Evolutionary conservation across 1,139 yeast genomes (phyloP).

Genomic region (Saccharomycopsis hybrid): DNA sequence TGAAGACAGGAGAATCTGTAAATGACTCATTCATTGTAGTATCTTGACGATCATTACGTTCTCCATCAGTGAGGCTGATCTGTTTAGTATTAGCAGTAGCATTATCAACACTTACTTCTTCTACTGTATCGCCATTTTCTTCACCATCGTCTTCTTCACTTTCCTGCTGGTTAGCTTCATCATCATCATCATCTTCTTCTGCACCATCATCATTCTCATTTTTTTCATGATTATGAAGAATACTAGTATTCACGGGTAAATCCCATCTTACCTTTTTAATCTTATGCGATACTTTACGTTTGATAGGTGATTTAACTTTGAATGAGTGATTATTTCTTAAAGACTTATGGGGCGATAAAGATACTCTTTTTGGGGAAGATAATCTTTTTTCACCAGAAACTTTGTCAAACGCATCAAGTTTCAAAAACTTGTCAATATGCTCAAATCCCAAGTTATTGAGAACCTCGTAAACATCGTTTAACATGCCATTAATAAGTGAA

Average conservation of each 20-base stretch:
- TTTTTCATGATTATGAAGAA: too few relatives aligned
- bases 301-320: conserved; percentile 26
- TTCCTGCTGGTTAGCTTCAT: neutral
- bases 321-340: conserved; percentile 4
- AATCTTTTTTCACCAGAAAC: conserved; percentile 3
- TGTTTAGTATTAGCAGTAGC: neutral
- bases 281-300: conserved; percentile 1
- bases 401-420: neutral
- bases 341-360: conserved; percentile 12
- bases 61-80: too few relatives aligned
- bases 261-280: conserved; percentile 21
- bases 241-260: conserved; percentile 1
- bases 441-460: conserved; percentile 7
- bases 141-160: conserved; percentile 3
- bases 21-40: neutral
- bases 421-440: conserved; percentile 2
- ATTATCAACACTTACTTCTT: neutral
- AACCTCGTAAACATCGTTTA: conserved; percentile 17
- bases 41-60: too few relatives aligned
- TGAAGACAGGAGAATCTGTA: neutral
- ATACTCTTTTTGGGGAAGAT: neutral
- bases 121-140: conserved; percentile 1
- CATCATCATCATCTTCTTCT: conserved; percentile 2
- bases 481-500: conserved; percentile 18
- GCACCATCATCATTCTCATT: neutral